Base-by-base conservation (phyloP, 306 rosid species). In the Corylus americana region DNA sequence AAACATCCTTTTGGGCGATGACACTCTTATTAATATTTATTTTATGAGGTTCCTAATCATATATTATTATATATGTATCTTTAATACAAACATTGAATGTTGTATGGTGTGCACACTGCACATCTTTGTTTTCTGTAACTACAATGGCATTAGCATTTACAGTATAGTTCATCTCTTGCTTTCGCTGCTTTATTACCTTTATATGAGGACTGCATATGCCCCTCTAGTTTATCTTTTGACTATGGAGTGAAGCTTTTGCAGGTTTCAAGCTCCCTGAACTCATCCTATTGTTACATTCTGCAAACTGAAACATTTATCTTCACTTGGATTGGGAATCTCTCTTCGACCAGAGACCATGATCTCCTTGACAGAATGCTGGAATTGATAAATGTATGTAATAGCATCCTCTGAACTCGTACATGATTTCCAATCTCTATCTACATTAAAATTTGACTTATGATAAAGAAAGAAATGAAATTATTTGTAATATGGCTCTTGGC, bases 241-340 rank as follows among this genome's bases (percentile, higher is more conserved):
- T 59, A 54, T 63, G 44, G 42, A 54, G 74, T 70, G 25, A 71
- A 80, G 74, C 69, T 77, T 49, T 87, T 81, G 78, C 88, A 94
- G 98, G 97, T 90, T 61, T 82, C 97, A 35, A 82, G 85, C 66
- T 92, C 97, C 64, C 85, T 94, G 88, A 94, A 94, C 83, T 94
- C 98, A 55, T 94, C 97, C 75, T 91, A 86, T 82, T 92, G 98
- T 84, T 94, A 88, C 90, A 87, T 94, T 83, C 89, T 94, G 76
- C 97, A 89, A 90, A 76, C 79, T 68, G 87, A 82, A 78, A 80
- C 86, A 66, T 90, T 87, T 81, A 75, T 85, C 72, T 88, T 88
- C 89, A 91, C 92, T 76, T 94, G 98, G 97, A 94, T 94, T 82
- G 97, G 98, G 84, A 86, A 77, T 81, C 91, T 91, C 58, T 88